Base-by-base conservation (phyloP, 306 rosid species). In the Dryas drummondii region DNA sequence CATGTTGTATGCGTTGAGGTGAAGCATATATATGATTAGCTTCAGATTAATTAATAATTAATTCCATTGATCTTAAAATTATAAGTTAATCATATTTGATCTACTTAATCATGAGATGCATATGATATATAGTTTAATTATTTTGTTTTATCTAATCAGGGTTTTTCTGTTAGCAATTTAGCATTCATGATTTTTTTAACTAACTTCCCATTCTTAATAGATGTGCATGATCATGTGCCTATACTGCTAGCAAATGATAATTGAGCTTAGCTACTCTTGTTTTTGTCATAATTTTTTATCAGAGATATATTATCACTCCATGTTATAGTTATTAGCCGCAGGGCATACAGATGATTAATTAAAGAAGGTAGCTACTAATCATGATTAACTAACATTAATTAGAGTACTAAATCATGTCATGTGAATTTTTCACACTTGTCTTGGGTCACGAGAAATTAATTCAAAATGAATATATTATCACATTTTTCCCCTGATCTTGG, bases 281-380 rank as follows among this genome's bases (percentile, higher is more conserved):
- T 32, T 60, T 60, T 32, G 41, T 68, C 49, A 42, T 53, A 63
- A 17, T 47, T 45, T 32, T 32, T 32, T 32, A 32, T 32, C 37
- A 32, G 37, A 50, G 45, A 53, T 53, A 50, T 69, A n/a, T n/a
- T n/a, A n/a, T 71, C 59, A 78, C 42, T 71, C 67, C 77, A 79
- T 32, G 78, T 72, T 70, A 53, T 66, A 5, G 22, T 14, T 60
- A 5, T 60, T 60, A 57, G 32, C 47, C 68, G 45, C 41, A 42
- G 42, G 66, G 66, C 45, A 32, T 32, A 32, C 37, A 32, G 2
- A 32, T 32, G 37, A 32, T 32, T 32, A 32, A 32, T 32, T 32
- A 32, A 32, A 32, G 37, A 32, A 32, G 37, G 37, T 32, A 32
- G 37, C 37, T 32, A 32, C 37, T 32, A 32, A 32, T 32, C 3